Base-by-base conservation (phyloP, 305 asterid genomes). In the Solanum aculeatissimum region DNA sequence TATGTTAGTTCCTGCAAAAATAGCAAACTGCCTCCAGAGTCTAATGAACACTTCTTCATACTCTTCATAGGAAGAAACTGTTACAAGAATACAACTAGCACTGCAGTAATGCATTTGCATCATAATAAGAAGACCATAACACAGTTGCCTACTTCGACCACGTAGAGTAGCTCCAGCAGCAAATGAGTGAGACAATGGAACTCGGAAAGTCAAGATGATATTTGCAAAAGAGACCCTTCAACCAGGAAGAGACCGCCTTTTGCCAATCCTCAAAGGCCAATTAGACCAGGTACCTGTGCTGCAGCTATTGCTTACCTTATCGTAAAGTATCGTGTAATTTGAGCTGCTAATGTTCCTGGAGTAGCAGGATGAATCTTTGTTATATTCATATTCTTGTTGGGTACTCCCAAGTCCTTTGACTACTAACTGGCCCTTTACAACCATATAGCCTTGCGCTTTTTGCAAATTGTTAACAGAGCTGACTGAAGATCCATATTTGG, bases 361-460 rank as follows among this genome's bases (percentile, higher is more conserved):
- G 85, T 92, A 94, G 83, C 96, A 94, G 9, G 27, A 85, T 45
- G 78, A 63, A 78, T 85, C 90, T 19, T 90, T 84, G 1, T 38
- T 45, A 45, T 85, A 91, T 1, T 27, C 19, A 72, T 91, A 91
- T 54, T 62, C 89, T 85, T 94, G 97, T 72, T 88, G 92, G 35
- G 93, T 92, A 87, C 93, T 92, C 60, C 94, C 97, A 69, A 91
- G 9, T 80, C 97, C 97, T 60, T 88, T 87, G 7, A 88, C 90
- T 72, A 89, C 90, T 45, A 87, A 88, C 78, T 85, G 92, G 3
- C 92, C 96, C 11, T 92, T 94, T 69, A 94, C 92, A 16, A 91
- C 74, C 90, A 92, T 90, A 62, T 72, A 38, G 0, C 96, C 96
- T 57, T 90, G 83, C 0, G 85, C 96, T 23, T 82, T 89, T 74